A percentile compares a stretch with the other conserved stretches of the same genome.
Evolutionary conservation across 495 filamentous ascomycete genomes (phyloP).

Genomic region (Xylaria sp.): DNA sequence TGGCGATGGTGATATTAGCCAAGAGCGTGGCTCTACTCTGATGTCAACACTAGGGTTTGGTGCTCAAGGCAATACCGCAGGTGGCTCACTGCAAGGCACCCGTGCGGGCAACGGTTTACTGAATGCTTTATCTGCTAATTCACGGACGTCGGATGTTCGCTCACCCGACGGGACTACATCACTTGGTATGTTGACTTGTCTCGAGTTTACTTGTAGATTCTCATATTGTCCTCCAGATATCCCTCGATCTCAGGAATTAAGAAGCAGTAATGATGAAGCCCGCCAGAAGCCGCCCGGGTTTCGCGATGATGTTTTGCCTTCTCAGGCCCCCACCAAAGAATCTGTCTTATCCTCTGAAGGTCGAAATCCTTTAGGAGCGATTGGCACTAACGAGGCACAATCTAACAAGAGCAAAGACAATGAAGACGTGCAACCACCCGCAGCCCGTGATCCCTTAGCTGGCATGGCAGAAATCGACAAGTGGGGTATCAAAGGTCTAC

Average conservation of each 20-base stretch:
- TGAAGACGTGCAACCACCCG: conserved; percentile 42
- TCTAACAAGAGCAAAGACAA: conserved; percentile 52
- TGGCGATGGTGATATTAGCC: conserved; percentile 71
- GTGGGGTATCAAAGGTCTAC: conserved; percentile 80
- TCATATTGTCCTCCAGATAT: conserved; percentile 30
- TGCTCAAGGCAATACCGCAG: conserved; percentile 43
- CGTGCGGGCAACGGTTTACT: conserved; percentile 62
- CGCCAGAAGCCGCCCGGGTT: conserved; percentile 52
- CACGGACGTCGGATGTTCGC: conserved; percentile 48
- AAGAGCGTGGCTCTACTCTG: conserved; percentile 68
- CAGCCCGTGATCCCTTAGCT: conserved; percentile 64
- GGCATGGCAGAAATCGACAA: conserved; percentile 82
- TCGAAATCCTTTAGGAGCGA: conserved; percentile 55
- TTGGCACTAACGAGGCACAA: conserved; percentile 48
- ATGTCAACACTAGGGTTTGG: conserved; percentile 73
- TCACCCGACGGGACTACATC: conserved; percentile 44
- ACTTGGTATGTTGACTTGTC: conserved; percentile 31
- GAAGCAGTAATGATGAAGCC: conserved; percentile 49
- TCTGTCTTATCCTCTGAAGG: conserved; percentile 30
- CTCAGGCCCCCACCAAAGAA: conserved; percentile 47
- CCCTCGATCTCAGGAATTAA: conserved; percentile 50
- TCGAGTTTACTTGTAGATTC: conserved; percentile 5
- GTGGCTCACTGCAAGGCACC: conserved; percentile 40
- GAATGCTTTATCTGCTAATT: conserved; percentile 63
- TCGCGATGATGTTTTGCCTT: conserved; percentile 48